Evolutionary conservation across 2,329 filamentous ascomycete species (phyloP), one percentile per base, ranked within the genome.

Genomic region (Alternaria brassicae): DNA sequence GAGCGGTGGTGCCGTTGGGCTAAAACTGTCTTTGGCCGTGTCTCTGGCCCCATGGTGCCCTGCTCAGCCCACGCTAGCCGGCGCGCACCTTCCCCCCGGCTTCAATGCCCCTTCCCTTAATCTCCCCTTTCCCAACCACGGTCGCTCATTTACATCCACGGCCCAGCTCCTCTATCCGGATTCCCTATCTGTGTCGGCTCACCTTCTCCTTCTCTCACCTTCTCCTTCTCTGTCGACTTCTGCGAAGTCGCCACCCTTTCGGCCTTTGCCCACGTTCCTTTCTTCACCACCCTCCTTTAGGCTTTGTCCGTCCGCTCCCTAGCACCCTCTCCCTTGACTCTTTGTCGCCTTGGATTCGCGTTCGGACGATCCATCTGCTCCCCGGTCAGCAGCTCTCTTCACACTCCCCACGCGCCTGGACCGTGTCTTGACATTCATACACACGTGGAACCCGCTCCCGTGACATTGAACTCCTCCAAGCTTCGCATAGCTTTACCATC

Each of bases 231-330:
- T 70, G 63, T 74, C 72, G 70, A 69, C 71, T 78, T 76, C 75
- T 77, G 74, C 71, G 72, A 77, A 75, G 70, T 72, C 71, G 75
- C 75, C 76, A 78, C 74, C 76, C 75, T 78, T 78, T 76, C 74
- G 72, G 76, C 73, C 73, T 74, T 77, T 72, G 73, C 73, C 70
- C 73, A 77, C 75, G 67, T 77, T 77, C 74, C 60, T 77, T 76
- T 69, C 66, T 56, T 59, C 60, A 58, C 64, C 57, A 58, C 61
- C 62, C 62, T 67, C 67, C 70, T 58, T 77, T 76, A 69, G 76
- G 72, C 72, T 66, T 54, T 65, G 76, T 76, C 76, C 71, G 74
- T 78, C 76, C 76, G 69, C 72, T 78, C 76, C 71, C 78, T 78
- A 66, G 68, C 61, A 60, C 55, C 65, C 66, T 63, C 64, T 54